Evolutionary conservation across 2,329 filamentous ascomycete genomes (phyloP).

Genomic region (Penicillium carneum): DNA sequence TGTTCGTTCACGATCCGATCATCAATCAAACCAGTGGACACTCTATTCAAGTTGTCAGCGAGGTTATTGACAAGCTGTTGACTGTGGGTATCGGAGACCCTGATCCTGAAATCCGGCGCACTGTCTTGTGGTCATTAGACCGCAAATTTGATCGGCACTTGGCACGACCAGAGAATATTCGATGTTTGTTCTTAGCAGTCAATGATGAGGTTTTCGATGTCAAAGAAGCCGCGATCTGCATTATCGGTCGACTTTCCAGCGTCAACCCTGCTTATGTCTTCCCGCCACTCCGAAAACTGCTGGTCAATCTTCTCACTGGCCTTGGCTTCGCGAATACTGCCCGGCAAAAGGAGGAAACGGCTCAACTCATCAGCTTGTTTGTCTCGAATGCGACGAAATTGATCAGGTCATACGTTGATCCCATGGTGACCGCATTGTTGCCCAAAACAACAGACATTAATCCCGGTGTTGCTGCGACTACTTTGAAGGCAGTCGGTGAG

Average conservation of each 20-base stretch:
- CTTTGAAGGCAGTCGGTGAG: conserved; percentile 93
- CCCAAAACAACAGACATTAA: conserved; percentile 88
- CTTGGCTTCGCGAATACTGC: conserved; percentile 94
- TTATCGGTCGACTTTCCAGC: conserved; percentile 88
- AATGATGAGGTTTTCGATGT: conserved; percentile 95
- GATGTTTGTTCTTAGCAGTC: conserved; percentile 90
- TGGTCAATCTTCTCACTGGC: conserved; percentile 94
- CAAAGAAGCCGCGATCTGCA: conserved; percentile 91
- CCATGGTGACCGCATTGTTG: conserved; percentile 92
- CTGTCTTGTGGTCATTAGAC: conserved; percentile 87
- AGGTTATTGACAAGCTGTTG: conserved; percentile 95
- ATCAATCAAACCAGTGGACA: conserved; percentile 98
- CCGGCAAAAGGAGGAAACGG: conserved; percentile 94
- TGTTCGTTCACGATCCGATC: conserved; percentile 95
- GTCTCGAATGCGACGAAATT: conserved; percentile 91
- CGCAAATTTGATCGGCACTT: conserved; percentile 93
- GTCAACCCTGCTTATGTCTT: conserved; percentile 98
- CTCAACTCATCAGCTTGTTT: conserved; percentile 87
- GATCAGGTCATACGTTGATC: conserved; percentile 95
- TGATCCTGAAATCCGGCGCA: conserved; percentile 85
- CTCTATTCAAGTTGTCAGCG: conserved; percentile 93
- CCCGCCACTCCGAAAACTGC: conserved; percentile 88
- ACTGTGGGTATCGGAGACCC: conserved; percentile 94
- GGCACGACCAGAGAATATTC: conserved; percentile 96
- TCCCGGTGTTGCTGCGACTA: conserved; percentile 88